Evolutionary conservation across 495 filamentous ascomycete genomes (phyloP).

Genomic region (Acidomyces sp.): DNA sequence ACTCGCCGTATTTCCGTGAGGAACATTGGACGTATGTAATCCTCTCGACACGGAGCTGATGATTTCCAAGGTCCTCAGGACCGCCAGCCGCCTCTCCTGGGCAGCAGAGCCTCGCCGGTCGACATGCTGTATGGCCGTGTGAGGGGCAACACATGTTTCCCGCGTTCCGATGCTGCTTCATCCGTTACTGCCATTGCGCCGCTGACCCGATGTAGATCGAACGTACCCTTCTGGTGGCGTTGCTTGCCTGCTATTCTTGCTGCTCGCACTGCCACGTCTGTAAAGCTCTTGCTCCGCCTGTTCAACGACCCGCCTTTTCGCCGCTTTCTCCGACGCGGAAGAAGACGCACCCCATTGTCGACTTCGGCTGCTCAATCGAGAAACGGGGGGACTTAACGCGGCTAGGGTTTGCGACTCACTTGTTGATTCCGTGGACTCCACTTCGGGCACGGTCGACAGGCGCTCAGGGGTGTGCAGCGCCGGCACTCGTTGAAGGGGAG

Average conservation of each 20-base stretch:
- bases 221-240: constrained; percentile 18
- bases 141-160: not conserved
- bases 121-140: not conserved
- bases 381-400: constrained; percentile 7
- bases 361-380: constrained; percentile 11
- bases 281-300: constrained; percentile 16
- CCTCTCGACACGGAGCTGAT: constrained; percentile 8
- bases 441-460: constrained; percentile 18
- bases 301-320: constrained; percentile 11
- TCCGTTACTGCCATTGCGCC: constrained; percentile 7
- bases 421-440: constrained; percentile 10
- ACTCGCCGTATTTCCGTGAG: too few species aligned
- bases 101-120: too few species aligned
- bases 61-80: constrained; percentile 11
- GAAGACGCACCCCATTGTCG: not conserved
- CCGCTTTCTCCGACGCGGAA: constrained; percentile 15
- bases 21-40: too few species aligned
- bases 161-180: constrained; percentile 4
- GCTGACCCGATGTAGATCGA: not conserved
- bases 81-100: constrained; percentile 8
- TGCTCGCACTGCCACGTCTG: constrained; percentile 6
- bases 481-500: constrained; percentile 1
- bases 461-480: constrained; percentile 11
- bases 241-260: constrained; percentile 4
- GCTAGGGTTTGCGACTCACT: constrained; percentile 5